Evolutionary conservation across 192 early-diverging fungal genomes (phyloP), one percentile per base, ranked within the genome.

Genomic region (Linnemannia hyalina): DNA sequence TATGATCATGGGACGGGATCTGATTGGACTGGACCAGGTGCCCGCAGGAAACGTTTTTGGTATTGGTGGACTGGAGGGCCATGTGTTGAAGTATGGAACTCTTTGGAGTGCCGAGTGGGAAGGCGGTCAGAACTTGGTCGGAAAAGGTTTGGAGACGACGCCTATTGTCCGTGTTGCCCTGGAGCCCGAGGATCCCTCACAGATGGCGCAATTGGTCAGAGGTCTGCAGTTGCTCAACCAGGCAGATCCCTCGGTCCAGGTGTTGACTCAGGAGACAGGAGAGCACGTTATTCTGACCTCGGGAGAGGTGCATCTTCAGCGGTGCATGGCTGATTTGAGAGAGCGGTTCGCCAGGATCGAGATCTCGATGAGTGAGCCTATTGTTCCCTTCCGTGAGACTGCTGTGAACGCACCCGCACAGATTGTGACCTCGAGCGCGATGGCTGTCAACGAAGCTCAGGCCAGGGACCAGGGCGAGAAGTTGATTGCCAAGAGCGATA

Each of bases 121-220:
- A 52, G 81, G 90, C 20, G 96, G 96, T 57, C 92, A 95, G 22
- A 98, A 94, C 72, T 92, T 99, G 60, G 96, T 95, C 26, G 90
- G 93, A 8, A 86, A 96, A 5, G 88, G 89, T 35, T 54, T 90
- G 35, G 93, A 91, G 75, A 90, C 92, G 6, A 91, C 97, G 13
- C 98, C 99, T 4, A 99, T 99, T 88, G 94, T 99, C 72, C 95
- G 99, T 8, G 98, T 99, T 41, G 99, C 99, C 6, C 76, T 99
- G 44, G 98, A 99, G 71, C 98, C 99, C 0, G 90, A 89, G n/a
- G 95, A 97, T 72, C 96, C 97, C 55, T 91, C 93, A 32, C 94
- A 99, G 75, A 98, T 99, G 94, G 77, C 89, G 44, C 94, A 97
- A 78, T 92, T 99, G 22, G 92, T 93, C 20, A 92, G 94, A 35